Evolutionary conservation across 164 flowering plant genomes (phyloP), one percentile per base, ranked within the genome.

Genomic region (Liquidambar formosana): DNA sequence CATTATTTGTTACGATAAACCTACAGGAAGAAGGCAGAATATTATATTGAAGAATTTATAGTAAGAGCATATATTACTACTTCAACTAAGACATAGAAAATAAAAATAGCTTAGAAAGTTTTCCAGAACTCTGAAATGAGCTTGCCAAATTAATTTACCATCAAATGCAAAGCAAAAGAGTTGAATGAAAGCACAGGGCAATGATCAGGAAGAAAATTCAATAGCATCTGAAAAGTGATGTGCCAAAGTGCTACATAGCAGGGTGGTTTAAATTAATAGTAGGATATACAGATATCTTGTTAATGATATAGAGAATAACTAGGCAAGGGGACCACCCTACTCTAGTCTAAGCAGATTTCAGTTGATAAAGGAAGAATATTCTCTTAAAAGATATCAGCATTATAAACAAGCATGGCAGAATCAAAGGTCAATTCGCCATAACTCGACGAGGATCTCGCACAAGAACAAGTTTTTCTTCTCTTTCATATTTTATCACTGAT

Each of bases 1-100:
- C 95, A 77, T 83, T 91, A 77, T 92, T 92, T 60, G 97, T 94
- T 44, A 94, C 80, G 60, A 94, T 94, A 74, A 94, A 94, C 86
- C 99, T 94, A 61, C 67, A 78, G 68, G 27, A 69, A 13, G 49
- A 28, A 19, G 0, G 44, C 18, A 63, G 4, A 21, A 65, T 15
- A 33, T 27, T 3, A 22, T 47, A 47, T 45, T 27, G 4, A 25
- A 64, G 15, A 15, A 63, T 44, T 62, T 25, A 23, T 12, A n/a
- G n/a, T n/a, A n/a, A n/a, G n/a, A n/a, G n/a, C 15, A 0, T n/a
- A n/a, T n/a, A n/a, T 49, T 19, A 49, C 5, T 33, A 33, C 6
- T 33, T 2, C 41, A 33, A 33, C 41, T 2, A 33, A 33, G 41
- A 33, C 41, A 33, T 33, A 33, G 2, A 33, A 2, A 2, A 33